Evolutionary conservation across 1,284 basidiomycete species (phyloP).

Genomic region (Melampsora larici-populina): DNA sequence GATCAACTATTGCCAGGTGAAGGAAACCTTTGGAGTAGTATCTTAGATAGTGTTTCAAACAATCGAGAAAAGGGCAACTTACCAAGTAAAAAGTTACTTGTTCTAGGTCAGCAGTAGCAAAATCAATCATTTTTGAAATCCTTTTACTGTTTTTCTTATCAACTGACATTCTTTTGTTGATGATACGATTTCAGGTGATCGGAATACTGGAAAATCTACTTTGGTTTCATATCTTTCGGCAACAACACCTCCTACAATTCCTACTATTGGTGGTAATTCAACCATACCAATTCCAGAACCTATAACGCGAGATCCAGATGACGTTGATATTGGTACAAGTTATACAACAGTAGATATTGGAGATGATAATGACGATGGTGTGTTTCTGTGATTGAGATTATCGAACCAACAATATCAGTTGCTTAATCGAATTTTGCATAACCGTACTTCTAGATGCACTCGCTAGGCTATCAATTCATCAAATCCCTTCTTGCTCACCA

Average conservation of each 20-base stretch:
- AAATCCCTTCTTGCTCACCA: conserved; percentile 42
- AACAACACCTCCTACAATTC: conserved; percentile 62
- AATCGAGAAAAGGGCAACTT: conserved; percentile 57
- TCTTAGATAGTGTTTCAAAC: conserved; percentile 79
- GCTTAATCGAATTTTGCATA: neutral
- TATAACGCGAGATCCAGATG: conserved; percentile 41
- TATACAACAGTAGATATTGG: conserved; percentile 80
- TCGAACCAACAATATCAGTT: neutral
- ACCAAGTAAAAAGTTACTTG: conserved; percentile 20
- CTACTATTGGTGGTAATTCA: conserved; percentile 56
- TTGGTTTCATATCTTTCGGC: conserved; percentile 63
- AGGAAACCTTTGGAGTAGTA: conserved; percentile 78
- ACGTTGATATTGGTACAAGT: conserved; percentile 71
- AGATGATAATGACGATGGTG: conserved; percentile 80
- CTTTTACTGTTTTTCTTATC: neutral
- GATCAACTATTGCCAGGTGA: conserved; percentile 27
- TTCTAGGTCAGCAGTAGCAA: conserved; percentile 11
- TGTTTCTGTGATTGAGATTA: conserved; percentile 25
- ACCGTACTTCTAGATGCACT: conserved; percentile 25
- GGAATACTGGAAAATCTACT: conserved; percentile 71
- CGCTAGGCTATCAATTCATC: conserved; percentile 41
- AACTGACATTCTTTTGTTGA: neutral
- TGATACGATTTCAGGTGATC: conserved; percentile 59
- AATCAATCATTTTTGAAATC: neutral
- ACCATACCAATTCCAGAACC: conserved; percentile 56